Percentiles rank a stretch among this genome's conserved stretches.
Conservation (phyloP, 768 basidiomycete genomes). For the Panus rudis region DNA sequence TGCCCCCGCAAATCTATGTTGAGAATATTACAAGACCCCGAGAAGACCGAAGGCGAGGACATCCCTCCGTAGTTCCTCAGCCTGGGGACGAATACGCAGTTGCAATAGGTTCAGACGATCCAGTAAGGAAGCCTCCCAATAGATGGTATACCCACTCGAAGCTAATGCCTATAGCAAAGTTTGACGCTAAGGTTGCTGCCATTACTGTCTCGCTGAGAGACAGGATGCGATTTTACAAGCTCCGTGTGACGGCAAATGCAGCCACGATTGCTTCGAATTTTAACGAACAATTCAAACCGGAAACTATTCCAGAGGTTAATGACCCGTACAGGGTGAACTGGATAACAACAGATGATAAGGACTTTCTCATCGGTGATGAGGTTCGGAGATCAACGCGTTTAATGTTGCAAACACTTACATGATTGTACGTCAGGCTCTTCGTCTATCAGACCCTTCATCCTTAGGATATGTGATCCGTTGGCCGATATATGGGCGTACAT, state of each 20-base stretch:
- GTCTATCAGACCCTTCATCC: slow-evolving; percentile 57
- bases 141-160: neutral
- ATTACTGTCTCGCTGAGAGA: slow-evolving; percentile 70
- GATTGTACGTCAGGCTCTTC: slow-evolving; percentile 49
- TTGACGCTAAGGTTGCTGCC: slow-evolving; percentile 68
- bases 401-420: neutral
- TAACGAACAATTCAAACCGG: slow-evolving; percentile 79
- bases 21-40: slow-evolving; percentile 52
- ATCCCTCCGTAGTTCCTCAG: slow-evolving; percentile 18
- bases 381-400: slow-evolving; percentile 27
- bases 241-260: slow-evolving; percentile 66
- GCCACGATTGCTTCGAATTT: slow-evolving; percentile 66
- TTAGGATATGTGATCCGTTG: slow-evolving; percentile 71
- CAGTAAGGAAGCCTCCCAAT: slow-evolving; percentile 39
- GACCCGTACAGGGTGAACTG: slow-evolving; percentile 83
- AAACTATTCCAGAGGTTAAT: slow-evolving; percentile 78
- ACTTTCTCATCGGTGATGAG: slow-evolving; percentile 65
- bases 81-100: slow-evolving; percentile 48
- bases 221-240: slow-evolving; percentile 81
- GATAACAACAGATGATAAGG: slow-evolving; percentile 53
- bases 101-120: slow-evolving; percentile 45
- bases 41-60: slow-evolving; percentile 23
- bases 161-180: slow-evolving; percentile 32
- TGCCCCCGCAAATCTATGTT: slow-evolving; percentile 37
- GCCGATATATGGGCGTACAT: slow-evolving; percentile 76